Evolutionary conservation across 345 rosid species (phyloP), one percentile per base, ranked within the genome.

Genomic region (Arabidopsis arenosa): DNA sequence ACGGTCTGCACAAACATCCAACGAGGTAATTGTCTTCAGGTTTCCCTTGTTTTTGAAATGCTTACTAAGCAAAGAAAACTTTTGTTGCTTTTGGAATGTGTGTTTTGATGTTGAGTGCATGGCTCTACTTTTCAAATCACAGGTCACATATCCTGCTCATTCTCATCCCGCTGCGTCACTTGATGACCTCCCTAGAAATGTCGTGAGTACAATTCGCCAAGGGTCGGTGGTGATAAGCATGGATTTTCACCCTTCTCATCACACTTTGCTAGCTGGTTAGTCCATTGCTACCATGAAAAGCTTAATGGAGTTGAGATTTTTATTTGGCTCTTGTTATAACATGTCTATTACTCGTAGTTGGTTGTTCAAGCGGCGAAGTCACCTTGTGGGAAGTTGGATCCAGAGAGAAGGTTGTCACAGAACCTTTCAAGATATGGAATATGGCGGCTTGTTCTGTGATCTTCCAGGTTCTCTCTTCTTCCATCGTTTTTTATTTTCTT

Each of bases 221-320:
- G 97, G 97, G 33, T 88, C 97, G 49, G 44, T 76, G 58, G 93
- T 92, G 71, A 81, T 66, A 64, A 95, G 97, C 99, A 85, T 95
- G 97, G 99, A 95, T 81, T 95, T 95, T 69, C 96, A 88, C 82
- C 97, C 99, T 80, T 78, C 82, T 21, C 91, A 87, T 66, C 90
- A 85, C 17, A 82, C 90, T 0, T 58, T 88, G 71, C 97, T 95
- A 73, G 93, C 93, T 64, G 97, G 99, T 95, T 63, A 83, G 91
- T 67, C 40, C 66, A 35, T 41, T 67, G 63, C 74, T 51, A 28
- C 51, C 66, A 9, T 64, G 55, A 49, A 71, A 45, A 51, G 26
- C 51, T 62, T 66, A 53, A 18, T 58, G 7, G 51, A 32, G 51
- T 36, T 72, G 61, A 36, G 62, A 32, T 58, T 65, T 17, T 64